Conservation (phyloP, 2,329 filamentous ascomycete genomes). For the Apiospora sp. region DNA sequence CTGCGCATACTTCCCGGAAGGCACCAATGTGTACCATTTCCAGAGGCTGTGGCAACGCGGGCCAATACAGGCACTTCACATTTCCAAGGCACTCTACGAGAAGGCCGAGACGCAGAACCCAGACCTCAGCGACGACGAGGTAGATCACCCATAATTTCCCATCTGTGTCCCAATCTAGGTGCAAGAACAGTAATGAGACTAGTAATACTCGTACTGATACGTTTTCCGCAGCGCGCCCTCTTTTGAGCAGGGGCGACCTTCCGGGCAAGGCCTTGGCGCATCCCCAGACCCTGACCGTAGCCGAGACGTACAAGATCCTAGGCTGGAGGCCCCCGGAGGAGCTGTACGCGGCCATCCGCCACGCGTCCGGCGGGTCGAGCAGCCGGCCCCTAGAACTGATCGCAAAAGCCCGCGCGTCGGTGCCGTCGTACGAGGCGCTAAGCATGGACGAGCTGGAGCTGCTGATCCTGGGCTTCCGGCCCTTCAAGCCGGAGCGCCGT, state of each 20-base stretch:
- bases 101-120: background rate
- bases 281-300: background rate
- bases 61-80: background rate
- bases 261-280: slow-evolving; percentile 11
- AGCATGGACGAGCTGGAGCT: background rate
- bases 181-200: no score
- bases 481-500: no score
- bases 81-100: background rate
- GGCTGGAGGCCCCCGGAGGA: slow-evolving; percentile 1
- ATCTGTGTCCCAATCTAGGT: no score
- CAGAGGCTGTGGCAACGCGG: background rate
- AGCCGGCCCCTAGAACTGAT: background rate
- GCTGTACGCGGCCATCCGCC: background rate
- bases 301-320: slow-evolving; percentile 7
- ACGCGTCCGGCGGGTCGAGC: background rate
- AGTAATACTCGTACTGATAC: no score
- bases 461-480: background rate
- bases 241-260: background rate
- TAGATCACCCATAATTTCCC: background rate
- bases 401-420: background rate
- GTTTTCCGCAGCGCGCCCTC: background rate
- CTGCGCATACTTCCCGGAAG: background rate
- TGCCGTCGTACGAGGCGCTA: background rate
- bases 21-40: background rate
- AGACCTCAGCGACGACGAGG: background rate